Evolutionary conservation across 352 stramenopile genomes (phyloP).

Genomic region (Pythium folliculosum): DNA sequence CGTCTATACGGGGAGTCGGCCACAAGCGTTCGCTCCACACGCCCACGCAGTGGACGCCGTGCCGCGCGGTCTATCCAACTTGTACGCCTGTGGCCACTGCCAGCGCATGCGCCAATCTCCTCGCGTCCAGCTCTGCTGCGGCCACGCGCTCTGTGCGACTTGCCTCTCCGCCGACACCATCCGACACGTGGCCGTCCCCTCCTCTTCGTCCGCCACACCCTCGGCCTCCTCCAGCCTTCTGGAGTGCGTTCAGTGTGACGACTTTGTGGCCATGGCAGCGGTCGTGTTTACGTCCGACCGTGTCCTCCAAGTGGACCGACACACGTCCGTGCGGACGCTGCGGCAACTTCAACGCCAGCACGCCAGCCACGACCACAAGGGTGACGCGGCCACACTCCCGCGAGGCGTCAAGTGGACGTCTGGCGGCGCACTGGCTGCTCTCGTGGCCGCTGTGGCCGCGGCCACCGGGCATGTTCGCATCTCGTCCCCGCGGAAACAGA

Average conservation of each 20-base stretch:
- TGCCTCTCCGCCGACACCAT: constrained; percentile 55
- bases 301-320: constrained; percentile 43
- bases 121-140: constrained; percentile 66
- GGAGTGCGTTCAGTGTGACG: constrained; percentile 50
- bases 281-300: constrained; percentile 59
- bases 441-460: neutral
- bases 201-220: neutral
- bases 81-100: constrained; percentile 70
- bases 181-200: constrained; percentile 37
- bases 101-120: constrained; percentile 51
- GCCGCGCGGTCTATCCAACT: constrained; percentile 28
- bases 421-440: constrained; percentile 3
- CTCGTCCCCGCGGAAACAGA: neutral
- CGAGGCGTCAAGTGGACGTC: constrained; percentile 4
- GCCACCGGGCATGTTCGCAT: neutral
- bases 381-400: neutral
- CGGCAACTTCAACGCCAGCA: constrained; percentile 27
- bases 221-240: constrained; percentile 34
- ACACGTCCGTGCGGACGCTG: constrained; percentile 33
- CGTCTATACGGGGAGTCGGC: constrained; percentile 2
- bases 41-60: neutral
- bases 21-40: neutral
- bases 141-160: constrained; percentile 57
- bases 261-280: constrained; percentile 55
- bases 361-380: neutral